Base-by-base conservation (phyloP, 2,329 filamentous ascomycete species). In the Incumbomyces delicatus region DNA sequence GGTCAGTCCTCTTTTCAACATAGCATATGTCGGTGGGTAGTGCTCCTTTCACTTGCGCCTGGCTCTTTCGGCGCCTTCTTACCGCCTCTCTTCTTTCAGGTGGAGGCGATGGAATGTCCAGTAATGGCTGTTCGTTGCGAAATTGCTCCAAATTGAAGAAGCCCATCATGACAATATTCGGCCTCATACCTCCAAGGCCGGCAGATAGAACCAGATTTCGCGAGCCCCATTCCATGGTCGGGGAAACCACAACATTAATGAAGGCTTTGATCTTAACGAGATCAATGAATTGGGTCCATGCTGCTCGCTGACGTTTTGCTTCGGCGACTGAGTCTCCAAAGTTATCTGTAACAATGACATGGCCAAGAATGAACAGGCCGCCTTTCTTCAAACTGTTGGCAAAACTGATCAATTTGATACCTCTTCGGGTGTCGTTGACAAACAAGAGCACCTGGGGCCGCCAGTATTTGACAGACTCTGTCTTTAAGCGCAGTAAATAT, bases 401-500 rank as follows among this genome's bases (percentile, higher is more conserved):
- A 56, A 94, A 94, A 49, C 89, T 85, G 2, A 94, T 90, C 34
- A 94, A 74, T 35, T 85, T 82, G 44, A 85, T 87, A 60, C 92
- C 85, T 5, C 76, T 76, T n/a, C 87, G 76, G 3, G 87, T 84
- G 57, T 92, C 79, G 60, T 90, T 92, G 53, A 92, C 79, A 44
- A 94, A 77, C 0, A 94, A 72, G 40, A 94, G 76, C 36, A 94
- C 89, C 54, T 94, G 87, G 0, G 87, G 87, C 43, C 87, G 76
- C 87, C 88, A 94, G 61, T 94, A 94, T 59, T 94, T 94, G 63
- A 94, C 88, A 60, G 94, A 87, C 57, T 94, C 87, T 31, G 87
- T 86, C 41, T 80, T 81, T 27, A 94, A 69, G n/a, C 87, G 79
- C 27, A 94, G 70, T 27, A 94, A 67, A 59, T 94, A 94, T 58